Base-by-base conservation (phyloP, 768 basidiomycete species). In the Podaxis rugospora region DNA sequence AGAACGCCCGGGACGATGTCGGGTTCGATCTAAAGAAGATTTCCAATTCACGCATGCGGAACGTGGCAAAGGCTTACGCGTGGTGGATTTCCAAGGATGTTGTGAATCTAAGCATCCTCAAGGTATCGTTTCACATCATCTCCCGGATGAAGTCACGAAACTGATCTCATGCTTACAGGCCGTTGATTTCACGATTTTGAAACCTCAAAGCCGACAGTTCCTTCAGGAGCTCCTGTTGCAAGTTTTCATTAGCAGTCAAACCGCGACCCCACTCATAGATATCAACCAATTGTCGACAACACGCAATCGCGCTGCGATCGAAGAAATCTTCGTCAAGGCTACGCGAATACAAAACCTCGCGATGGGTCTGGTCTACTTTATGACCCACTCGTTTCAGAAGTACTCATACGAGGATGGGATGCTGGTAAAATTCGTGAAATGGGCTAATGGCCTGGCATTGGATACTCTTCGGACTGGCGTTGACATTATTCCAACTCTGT, bases 11-110 rank as follows among this genome's bases (percentile, higher is more conserved):
- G 47, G 81, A 80, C 21, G 76, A 75, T 42, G 78, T 79, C 16
- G 74, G 76, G 49, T 79, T 80, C 55, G 82, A 85, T 39, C 65
- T 79, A 21, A 81, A 81, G 67, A 76, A 71, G 39, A 78, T 90
- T 61, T 85, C 88, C 10, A 71, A 78, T 4, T 77, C 82, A 18
- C 83, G 88, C 56, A 70, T 86, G 57, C 74, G 70, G 36, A 95
- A 98, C 67, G 75, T 94, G 4, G 95, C 95, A 11, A 85, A 82
- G 66, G 90, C 90, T 5, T 93, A 92, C 64, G 94, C 86, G 1
- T 99, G 95, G 93, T 93, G 92, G 86, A 83, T 97, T 44, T 90
- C 93, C 4, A 93, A 93, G 71, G 92, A 89, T 63, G 85, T 83
- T 10, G 77, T 91, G 28, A 79, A 85, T 23, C 75, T 98, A 50